Conservation (phyloP, 2,329 filamentous ascomycete species). For the Elsinoe ampelina region DNA sequence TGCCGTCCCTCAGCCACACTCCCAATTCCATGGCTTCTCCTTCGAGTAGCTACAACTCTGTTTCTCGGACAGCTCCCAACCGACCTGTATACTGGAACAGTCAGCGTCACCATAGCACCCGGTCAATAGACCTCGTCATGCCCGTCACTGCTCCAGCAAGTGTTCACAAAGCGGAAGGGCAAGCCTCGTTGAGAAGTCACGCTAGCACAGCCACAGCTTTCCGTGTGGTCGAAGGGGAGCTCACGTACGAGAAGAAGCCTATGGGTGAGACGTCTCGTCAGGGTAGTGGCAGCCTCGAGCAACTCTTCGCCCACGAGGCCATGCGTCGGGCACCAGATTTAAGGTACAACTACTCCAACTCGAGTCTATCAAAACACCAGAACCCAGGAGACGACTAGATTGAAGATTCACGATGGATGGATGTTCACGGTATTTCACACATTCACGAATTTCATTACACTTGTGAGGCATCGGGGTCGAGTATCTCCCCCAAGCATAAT, state of each 20-base stretch:
- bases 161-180: constrained; percentile 16
- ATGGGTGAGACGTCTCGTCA: constrained; percentile 9
- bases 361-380: constrained; percentile 2
- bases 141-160: constrained; percentile 29
- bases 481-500: constrained; percentile 7
- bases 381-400: not conserved
- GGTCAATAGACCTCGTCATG: constrained; percentile 36
- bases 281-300: constrained; percentile 23
- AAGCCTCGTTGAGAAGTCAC: constrained; percentile 25
- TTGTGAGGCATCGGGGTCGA: not conserved
- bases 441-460: constrained; percentile 1
- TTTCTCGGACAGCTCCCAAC: constrained; percentile 7
- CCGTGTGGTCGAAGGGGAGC: constrained; percentile 23
- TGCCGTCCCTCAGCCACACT: constrained; percentile 37
- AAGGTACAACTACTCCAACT: constrained; percentile 3
- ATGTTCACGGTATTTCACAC: not conserved
- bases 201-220: constrained; percentile 26
- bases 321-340: constrained; percentile 17
- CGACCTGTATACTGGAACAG: constrained; percentile 25
- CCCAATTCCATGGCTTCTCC: constrained; percentile 34
- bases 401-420: not conserved
- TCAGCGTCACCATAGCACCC: constrained; percentile 30
- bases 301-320: constrained; percentile 28
- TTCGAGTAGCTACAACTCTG: constrained; percentile 20
- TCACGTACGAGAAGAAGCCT: constrained; percentile 21